Evolutionary conservation across 2,329 filamentous ascomycete genomes (phyloP).

Genomic region (Berkeleyomyces basicola): DNA sequence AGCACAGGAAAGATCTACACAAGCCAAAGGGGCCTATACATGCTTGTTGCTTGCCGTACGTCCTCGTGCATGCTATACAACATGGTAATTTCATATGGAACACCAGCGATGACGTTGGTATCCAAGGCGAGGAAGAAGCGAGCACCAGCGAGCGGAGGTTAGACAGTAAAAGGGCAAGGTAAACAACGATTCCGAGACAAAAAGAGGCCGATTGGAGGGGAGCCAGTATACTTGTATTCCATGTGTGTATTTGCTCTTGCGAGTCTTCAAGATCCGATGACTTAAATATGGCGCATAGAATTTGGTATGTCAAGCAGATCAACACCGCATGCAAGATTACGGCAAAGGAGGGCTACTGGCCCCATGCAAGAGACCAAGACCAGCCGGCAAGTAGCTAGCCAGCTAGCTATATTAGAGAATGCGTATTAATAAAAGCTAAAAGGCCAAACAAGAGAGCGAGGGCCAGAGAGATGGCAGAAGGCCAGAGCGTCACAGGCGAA

Average conservation of each 20-base stretch:
- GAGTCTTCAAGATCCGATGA: not conserved
- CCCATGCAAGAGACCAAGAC: not conserved
- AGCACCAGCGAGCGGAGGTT: not conserved
- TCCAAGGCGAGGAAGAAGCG: not conserved
- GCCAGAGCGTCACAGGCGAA: constrained; percentile 6
- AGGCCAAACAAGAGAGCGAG: not conserved
- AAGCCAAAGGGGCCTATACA: not conserved
- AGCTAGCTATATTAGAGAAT: not conserved
- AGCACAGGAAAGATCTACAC: not conserved
- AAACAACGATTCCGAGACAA: not conserved
- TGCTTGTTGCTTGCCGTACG: not conserved
- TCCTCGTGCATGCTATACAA: not conserved
- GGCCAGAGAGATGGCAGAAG: not conserved
- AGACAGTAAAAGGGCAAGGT: not conserved
- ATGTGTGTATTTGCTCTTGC: too few species aligned
- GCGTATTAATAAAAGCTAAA: not conserved
- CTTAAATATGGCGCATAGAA: not conserved
- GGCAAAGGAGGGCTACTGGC: not conserved
- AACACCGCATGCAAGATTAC: not conserved
- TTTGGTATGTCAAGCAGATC: not conserved
- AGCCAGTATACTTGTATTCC: not conserved
- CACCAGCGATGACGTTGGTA: not conserved
- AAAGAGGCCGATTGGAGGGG: not conserved
- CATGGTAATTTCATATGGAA: not conserved
- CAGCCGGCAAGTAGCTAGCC: not conserved